phyloP scores from a whole-genome alignment of 2,329 filamentous ascomycete genomes.

The Fusarium protoensiforme region DNA sequence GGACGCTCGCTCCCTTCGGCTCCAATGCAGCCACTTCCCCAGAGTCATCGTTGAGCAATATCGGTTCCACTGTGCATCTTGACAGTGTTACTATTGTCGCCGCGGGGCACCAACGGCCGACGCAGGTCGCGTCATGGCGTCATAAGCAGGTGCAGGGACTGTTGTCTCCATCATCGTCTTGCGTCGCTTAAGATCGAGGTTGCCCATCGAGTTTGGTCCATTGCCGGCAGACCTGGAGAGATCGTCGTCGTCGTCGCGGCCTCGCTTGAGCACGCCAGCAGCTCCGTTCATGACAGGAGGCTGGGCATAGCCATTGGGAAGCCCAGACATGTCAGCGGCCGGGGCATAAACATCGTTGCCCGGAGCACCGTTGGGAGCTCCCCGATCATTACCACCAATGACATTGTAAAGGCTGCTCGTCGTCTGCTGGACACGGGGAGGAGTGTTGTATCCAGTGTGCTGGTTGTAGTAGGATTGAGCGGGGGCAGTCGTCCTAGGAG shows the following conservation, averaged over 20 bases:
- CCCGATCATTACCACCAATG: slow-evolving; percentile 85
- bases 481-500: slow-evolving; percentile 80
- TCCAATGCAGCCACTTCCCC: slow-evolving; percentile 9
- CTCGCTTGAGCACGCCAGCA: slow-evolving; percentile 58
- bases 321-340: slow-evolving; percentile 67
- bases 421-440: slow-evolving; percentile 75
- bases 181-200: slow-evolving; percentile 78
- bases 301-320: slow-evolving; percentile 71
- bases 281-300: slow-evolving; percentile 70
- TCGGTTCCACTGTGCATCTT: neutral
- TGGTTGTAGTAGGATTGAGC: slow-evolving; percentile 79
- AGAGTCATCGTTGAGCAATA: neutral
- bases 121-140: slow-evolving; percentile 60
- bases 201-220: slow-evolving; percentile 48
- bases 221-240: slow-evolving; percentile 70
- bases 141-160: slow-evolving; percentile 62
- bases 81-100: slow-evolving; percentile 48
- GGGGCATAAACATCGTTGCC: slow-evolving; percentile 77
- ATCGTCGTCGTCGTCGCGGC: slow-evolving; percentile 69
- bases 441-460: slow-evolving; percentile 78
- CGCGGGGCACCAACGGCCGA: slow-evolving; percentile 56
- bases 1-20: slow-evolving; percentile 1
- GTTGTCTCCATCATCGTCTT: slow-evolving; percentile 77
- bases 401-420: slow-evolving; percentile 90
- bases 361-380: slow-evolving; percentile 66